phyloP scores from a whole-genome alignment of 1,284 basidiomycete species.

The Leccinum pachyderme region DNA sequence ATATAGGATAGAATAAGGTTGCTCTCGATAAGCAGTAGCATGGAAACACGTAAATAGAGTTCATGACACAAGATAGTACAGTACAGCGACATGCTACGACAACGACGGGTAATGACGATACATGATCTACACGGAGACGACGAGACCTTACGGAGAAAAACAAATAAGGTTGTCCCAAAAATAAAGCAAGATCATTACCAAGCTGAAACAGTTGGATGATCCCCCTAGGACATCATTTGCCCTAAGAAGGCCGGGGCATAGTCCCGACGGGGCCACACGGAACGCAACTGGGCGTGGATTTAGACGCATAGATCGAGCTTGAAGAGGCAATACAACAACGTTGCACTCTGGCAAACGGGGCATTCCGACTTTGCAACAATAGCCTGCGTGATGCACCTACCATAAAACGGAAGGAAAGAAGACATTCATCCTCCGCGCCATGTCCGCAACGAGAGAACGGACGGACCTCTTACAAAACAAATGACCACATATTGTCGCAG shows the following conservation, averaged over 20 bases:
- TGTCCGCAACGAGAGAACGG: neutral
- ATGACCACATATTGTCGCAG: slow-evolving; percentile 57
- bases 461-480: slow-evolving; percentile 54
- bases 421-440: neutral
- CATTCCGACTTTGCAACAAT: slow-evolving; percentile 45
- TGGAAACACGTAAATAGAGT: neutral
- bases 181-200: neutral
- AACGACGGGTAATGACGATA: neutral
- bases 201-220: neutral
- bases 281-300: neutral
- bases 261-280: neutral
- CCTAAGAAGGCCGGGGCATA: neutral
- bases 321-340: slow-evolving; percentile 49
- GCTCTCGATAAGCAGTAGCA: neutral
- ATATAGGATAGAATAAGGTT: neutral
- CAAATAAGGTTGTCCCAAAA: neutral
- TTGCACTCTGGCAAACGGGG: slow-evolving; percentile 47
- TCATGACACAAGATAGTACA: neutral
- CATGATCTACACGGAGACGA: neutral
- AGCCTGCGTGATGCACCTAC: slow-evolving; percentile 49
- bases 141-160: neutral
- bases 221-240: neutral
- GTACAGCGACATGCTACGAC: neutral
- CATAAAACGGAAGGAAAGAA: neutral
- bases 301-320: slow-evolving; percentile 26